phyloP scores from a whole-genome alignment of 1,139 yeast species.

The Eremothecium sinecaudum region DNA sequence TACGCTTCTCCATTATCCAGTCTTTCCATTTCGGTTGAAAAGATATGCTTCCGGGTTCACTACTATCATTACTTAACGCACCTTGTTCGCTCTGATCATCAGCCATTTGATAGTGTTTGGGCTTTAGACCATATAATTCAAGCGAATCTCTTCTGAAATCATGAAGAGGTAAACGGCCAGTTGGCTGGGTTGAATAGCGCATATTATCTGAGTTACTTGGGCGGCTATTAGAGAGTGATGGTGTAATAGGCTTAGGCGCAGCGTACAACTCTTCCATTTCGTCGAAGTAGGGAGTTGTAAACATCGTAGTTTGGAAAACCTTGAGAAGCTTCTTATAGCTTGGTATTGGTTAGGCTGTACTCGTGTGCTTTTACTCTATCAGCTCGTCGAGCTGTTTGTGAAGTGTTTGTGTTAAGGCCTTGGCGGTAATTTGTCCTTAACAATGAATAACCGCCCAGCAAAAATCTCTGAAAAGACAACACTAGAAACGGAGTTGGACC shows the following conservation, averaged over 20 bases:
- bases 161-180: constrained; percentile 3
- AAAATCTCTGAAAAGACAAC: too few species aligned
- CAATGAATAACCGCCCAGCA: too few species aligned
- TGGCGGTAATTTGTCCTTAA: too few species aligned
- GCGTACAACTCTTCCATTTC: constrained; percentile 5
- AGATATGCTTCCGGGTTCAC: constrained; percentile 3
- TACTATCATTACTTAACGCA: constrained; percentile 2
- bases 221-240: constrained; percentile 5
- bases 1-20: constrained; percentile 3
- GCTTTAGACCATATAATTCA: constrained; percentile 4
- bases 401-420: too few species aligned
- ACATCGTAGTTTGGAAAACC: constrained; percentile 4
- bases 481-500: too few species aligned
- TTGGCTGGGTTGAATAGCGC: constrained; percentile 3
- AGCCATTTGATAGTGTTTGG: constrained; percentile 1
- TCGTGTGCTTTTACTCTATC: too few species aligned
- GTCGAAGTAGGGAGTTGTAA: constrained; percentile 3
- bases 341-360: too few species aligned
- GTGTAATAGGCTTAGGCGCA: constrained; percentile 4
- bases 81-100: constrained; percentile 2
- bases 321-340: too few species aligned
- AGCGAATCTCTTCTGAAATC: constrained; percentile 5
- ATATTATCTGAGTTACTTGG: constrained; percentile 4
- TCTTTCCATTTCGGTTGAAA: constrained; percentile 4
- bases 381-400: too few species aligned